phyloP scores from a whole-genome alignment of 768 basidiomycete genomes.

The Phlegmacium glaucopus region DNA sequence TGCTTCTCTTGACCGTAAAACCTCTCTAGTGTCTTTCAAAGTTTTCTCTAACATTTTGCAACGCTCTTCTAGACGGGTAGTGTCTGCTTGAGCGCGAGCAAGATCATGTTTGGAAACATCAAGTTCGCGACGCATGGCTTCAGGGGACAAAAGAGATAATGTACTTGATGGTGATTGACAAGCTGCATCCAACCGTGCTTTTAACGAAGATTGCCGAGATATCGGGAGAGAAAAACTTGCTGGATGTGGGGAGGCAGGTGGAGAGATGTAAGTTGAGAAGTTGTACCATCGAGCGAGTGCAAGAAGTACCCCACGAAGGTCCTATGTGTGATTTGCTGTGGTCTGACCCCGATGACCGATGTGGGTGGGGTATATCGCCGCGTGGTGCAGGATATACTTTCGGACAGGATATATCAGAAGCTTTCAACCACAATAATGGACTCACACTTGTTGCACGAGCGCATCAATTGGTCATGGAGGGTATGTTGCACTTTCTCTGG shows the following conservation, averaged over 20 bases:
- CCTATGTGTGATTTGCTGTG: conserved; percentile 99
- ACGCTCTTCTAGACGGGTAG: conserved; percentile 56
- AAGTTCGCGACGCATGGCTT: conserved; percentile 53
- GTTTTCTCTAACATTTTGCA: conserved; percentile 61
- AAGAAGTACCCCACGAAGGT: conserved; percentile 99
- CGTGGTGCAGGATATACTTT: conserved; percentile 99
- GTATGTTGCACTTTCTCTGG: conserved; percentile 40
- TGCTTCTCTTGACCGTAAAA: conserved; percentile 51
- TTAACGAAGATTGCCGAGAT: conserved; percentile 30
- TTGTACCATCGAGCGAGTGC: conserved; percentile 98
- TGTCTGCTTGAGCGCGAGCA: conserved; percentile 49
- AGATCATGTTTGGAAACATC: conserved; percentile 55
- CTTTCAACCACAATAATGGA: conserved; percentile 99
- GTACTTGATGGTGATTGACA: conserved; percentile 41
- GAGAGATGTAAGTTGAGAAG: conserved; percentile 19
- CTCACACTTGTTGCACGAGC: conserved; percentile 92
- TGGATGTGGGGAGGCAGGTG: conserved; percentile 20
- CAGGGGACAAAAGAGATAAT: conserved; percentile 36
- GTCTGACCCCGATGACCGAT: conserved; percentile 99
- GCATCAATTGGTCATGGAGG: conserved; percentile 97
- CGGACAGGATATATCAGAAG: conserved; percentile 98
- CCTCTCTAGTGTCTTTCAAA: conserved; percentile 60
- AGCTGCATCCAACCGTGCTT: conserved; percentile 46
- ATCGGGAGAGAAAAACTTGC: conserved; percentile 24
- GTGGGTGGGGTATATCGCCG: conserved; percentile 99